Base-by-base conservation (phyloP, 140 eudicot genomes). In the Senecio squalidus region DNA sequence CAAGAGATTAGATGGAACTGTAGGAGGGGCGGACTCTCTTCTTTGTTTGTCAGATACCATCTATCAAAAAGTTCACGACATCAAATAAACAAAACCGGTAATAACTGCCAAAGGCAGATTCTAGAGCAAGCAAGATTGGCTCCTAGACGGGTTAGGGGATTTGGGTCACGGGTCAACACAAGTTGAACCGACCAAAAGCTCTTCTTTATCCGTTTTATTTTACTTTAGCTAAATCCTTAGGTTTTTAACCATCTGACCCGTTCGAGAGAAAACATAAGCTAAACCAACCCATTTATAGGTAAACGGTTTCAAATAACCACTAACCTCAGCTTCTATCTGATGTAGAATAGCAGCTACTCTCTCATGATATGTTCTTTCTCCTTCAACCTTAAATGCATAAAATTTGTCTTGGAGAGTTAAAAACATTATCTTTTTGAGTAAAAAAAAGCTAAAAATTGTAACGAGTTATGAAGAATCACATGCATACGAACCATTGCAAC, bases 21-120 rank as follows among this genome's bases (percentile, higher is more conserved):
- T 77, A 29, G 99, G 99, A 44, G 96, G 99, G 55, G 96, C 89
- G 27, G 96, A 80, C 78, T 92, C 99, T 88, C 92, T 84, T 73
- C 88, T 80, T 66, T 92, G 99, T 77, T 88, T 92, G 75, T 92
- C 99, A 6, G 95, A 88, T 11, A 92, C 95, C 83, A 92, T 76
- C 99, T 92, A 49, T 57, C 64, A 58, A 67, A 66, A 40, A 55
- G 34, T 52, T 49, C 40, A 74, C 26, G 43, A 16, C 41, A 67
- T 52, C 55, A 61, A 5, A 65, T 33, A 25, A 64, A 48, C 1
- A 56, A n/a, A 26, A 38, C 25, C 26, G 20, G 54, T 16, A 41
- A 29, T 13, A 52, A 60, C 20, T 22, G 23, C 11, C 2, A 54
- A 26, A 40, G 4, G 23, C n/a, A 11, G 36, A 34, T 39, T 10